A percentile compares a stretch with the other conserved stretches of the same genome.
These are phyloP conservation scores for Pseudogymnoascus sp. DNA, from an alignment of 2,329 filamentous ascomycete species.

Conservation along the genomic window DNA sequence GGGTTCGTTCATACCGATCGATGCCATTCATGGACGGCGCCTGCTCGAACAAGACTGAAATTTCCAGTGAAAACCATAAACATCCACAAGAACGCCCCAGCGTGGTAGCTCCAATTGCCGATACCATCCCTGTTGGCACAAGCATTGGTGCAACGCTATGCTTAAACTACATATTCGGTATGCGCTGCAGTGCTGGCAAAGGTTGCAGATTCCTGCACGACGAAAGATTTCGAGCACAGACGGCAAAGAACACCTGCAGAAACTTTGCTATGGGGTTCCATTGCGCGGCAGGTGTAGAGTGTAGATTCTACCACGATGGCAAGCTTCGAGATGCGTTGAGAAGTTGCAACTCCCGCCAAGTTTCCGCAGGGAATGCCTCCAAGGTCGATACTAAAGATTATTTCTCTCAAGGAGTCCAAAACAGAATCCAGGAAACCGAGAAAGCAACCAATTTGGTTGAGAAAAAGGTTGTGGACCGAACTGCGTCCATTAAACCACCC, in stretches of 20 bases:
- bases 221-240: not conserved
- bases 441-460: constrained; percentile 21
- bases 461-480: constrained; percentile 35
- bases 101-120: not conserved
- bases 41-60: not conserved
- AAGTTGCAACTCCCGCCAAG: not conserved
- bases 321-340: not conserved
- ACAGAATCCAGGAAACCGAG: not conserved
- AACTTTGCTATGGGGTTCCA: not conserved
- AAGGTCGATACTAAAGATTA: not conserved
- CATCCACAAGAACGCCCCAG: not conserved
- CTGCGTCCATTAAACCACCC: constrained; percentile 28
- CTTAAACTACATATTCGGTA: not conserved
- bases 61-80: not conserved
- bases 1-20: not conserved
- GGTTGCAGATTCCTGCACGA: not conserved
- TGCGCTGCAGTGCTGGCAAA: not conserved
- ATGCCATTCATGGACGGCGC: constrained; percentile 1
- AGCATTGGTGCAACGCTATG: not conserved
- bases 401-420: not conserved
- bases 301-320: not conserved
- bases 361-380: not conserved
- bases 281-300: not conserved
- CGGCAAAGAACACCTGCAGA: not conserved
- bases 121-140: not conserved